Evolutionary conservation across 805 yeast genomes (phyloP).

Genomic region (Kazachstania africana): DNA sequence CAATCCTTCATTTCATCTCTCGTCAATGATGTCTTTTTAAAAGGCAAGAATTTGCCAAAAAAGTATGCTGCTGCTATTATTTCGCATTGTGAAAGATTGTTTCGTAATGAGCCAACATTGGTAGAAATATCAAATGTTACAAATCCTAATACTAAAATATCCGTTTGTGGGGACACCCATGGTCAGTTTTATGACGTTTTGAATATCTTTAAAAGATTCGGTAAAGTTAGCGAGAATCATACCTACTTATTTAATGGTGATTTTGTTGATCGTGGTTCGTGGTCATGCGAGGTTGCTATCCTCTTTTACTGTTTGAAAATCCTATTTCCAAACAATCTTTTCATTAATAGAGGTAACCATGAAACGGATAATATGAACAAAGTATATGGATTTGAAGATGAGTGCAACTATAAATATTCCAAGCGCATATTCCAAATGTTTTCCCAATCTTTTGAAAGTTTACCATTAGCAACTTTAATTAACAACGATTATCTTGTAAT

Average conservation of each 20-base stretch:
- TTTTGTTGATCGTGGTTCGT: constrained; percentile 94
- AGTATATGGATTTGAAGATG: constrained; percentile 93
- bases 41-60: constrained; percentile 66
- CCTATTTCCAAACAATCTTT: constrained; percentile 57
- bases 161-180: constrained; percentile 96
- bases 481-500: constrained; percentile 72
- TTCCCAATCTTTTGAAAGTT: constrained; percentile 70
- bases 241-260: constrained; percentile 89
- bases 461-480: constrained; percentile 78
- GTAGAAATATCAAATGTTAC: constrained; percentile 45
- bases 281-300: constrained; percentile 95
- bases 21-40: constrained; percentile 54
- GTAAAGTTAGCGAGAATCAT: constrained; percentile 51
- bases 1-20: constrained; percentile 48
- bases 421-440: constrained; percentile 72
- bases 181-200: constrained; percentile 91
- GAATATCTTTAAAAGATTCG: constrained; percentile 65
- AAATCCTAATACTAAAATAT: constrained; percentile 33
- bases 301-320: constrained; percentile 67
- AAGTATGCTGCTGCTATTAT: constrained; percentile 75
- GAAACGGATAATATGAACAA: constrained; percentile 95
- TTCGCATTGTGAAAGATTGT: constrained; percentile 53
- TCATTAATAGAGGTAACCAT: constrained; percentile 88
- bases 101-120: constrained; percentile 58
- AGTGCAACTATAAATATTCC: constrained; percentile 81